Base-by-base conservation (phyloP, 164 flowering plant genomes). In the Macadamia tetraphylla region DNA sequence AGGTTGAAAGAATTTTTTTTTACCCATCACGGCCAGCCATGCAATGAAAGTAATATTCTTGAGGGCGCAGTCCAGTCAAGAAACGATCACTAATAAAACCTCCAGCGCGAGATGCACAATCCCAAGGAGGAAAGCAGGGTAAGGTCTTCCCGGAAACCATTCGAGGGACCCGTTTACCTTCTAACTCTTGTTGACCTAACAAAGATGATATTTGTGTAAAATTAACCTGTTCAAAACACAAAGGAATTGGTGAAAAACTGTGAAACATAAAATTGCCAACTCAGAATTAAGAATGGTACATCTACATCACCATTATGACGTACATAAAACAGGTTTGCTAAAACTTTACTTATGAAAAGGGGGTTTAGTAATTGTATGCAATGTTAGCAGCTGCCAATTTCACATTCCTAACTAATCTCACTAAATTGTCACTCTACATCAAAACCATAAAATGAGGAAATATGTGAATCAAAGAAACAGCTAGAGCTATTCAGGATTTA, bases 1-100 rank as follows among this genome's bases (percentile, higher is more conserved):
- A 40, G 56, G 9, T 42, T 17, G 13, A 43, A 62, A 49, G 40
- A 66, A 29, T 60, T 63, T 46, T 2, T 6, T 9, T 53, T 87
- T 87, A 95, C 99, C 99, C 99, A 78, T 95, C 99, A 73, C 99
- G 97, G 30, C 99, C 99, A 79, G 98, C 98, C 99, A 95, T 95
- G 86, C 99, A 95, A 76, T 95, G 99, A 67, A 92, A 95, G 74
- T 95, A 95, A 77, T 89, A 95, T 65, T 95, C 99, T 70, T 92
- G 97, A 64, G 98, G 98, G n/a, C 89, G 91, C 71, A 94, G 96
- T 69, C 98, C 99, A 61, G 87, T 81, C 32, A 94, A 86, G 77
- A 89, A 94, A 59, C 95, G 89, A 73, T 95, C 98, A 80, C 82
- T 82, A 43, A 95, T 88, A 81, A 85, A 92, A 32, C 99, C 99